phyloP scores from a whole-genome alignment of 2,329 filamentous ascomycete species.

The Monilinia fructigena region DNA sequence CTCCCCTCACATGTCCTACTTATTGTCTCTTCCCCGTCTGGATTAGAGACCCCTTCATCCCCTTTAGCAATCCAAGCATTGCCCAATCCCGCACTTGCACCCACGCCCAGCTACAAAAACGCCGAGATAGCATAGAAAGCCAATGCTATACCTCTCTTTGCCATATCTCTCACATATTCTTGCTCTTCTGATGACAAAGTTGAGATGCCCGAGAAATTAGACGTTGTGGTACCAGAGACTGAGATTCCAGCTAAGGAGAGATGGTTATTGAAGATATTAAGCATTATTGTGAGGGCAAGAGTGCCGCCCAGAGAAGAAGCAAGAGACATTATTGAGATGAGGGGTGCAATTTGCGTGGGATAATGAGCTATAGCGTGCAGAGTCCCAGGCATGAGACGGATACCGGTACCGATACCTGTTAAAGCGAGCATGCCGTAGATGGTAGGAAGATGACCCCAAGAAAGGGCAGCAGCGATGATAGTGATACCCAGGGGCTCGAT shows the following conservation, averaged over 20 bases:
- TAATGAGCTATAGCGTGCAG: slow-evolving; percentile 64
- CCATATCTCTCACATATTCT: slow-evolving; percentile 47
- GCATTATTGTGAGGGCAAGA: slow-evolving; percentile 64
- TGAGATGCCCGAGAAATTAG: not conserved
- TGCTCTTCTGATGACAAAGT: slow-evolving; percentile 37
- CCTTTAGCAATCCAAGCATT: slow-evolving; percentile 46
- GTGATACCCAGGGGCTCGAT: slow-evolving; percentile 59
- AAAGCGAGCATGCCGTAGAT: slow-evolving; percentile 68
- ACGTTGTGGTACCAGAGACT: slow-evolving; percentile 3
- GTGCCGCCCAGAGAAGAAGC: slow-evolving; percentile 63
- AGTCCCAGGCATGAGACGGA: slow-evolving; percentile 61
- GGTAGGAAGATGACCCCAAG: slow-evolving; percentile 47
- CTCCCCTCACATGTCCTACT: slow-evolving; percentile 27
- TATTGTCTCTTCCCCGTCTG: slow-evolving; percentile 23
- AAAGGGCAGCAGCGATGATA: slow-evolving; percentile 57
- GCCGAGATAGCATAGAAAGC: slow-evolving; percentile 62
- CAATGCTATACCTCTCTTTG: slow-evolving; percentile 61
- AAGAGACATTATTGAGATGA: slow-evolving; percentile 60
- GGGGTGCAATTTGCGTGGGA: slow-evolving; percentile 54
- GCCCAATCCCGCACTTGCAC: slow-evolving; percentile 48
- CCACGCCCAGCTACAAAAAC: slow-evolving; percentile 51
- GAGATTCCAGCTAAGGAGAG: slow-evolving; percentile 34
- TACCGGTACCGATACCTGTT: slow-evolving; percentile 59
- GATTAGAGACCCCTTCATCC: slow-evolving; percentile 24
- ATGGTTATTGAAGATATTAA: slow-evolving; percentile 65